These are phyloP conservation scores for Byssochlamys sp. DNA, from an alignment of 2,329 filamentous ascomycete species.

Conservation along the genomic window DNA sequence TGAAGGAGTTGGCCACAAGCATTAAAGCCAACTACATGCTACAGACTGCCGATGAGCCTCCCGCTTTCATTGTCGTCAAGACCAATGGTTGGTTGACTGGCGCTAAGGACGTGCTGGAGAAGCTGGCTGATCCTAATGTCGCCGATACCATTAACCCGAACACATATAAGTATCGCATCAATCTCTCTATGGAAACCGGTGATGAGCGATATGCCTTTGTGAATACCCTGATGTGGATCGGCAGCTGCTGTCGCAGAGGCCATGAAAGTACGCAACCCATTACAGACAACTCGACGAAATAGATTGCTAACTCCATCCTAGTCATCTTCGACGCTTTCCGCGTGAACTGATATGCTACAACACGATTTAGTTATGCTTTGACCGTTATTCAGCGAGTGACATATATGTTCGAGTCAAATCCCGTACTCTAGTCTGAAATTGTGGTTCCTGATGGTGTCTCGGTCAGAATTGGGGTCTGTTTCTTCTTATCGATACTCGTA, in stretches of 20 bases:
- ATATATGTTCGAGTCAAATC: conserved; percentile 1
- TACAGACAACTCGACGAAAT: background rate
- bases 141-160: conserved; percentile 40
- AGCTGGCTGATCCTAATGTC: conserved; percentile 34
- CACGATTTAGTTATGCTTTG: background rate
- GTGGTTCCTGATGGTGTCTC: background rate
- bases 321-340: conserved; percentile 31
- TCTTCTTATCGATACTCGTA: background rate
- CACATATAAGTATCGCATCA: conserved; percentile 41
- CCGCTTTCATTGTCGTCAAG: conserved; percentile 40
- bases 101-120: conserved; percentile 40
- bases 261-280: conserved; percentile 29
- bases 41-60: conserved; percentile 43
- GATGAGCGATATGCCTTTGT: conserved; percentile 42
- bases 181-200: conserved; percentile 41
- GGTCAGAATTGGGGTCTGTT: background rate
- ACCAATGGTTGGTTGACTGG: conserved; percentile 41
- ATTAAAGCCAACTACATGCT: conserved; percentile 38
- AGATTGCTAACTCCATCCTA: conserved; percentile 7
- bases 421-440: background rate
- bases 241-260: conserved; percentile 38
- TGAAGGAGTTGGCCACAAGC: conserved; percentile 39
- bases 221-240: conserved; percentile 43
- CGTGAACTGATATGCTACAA: conserved; percentile 18
- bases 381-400: conserved; percentile 1